phyloP scores from a whole-genome alignment of 2,329 filamentous ascomycete species.

The Clonostachys chloroleuca region DNA sequence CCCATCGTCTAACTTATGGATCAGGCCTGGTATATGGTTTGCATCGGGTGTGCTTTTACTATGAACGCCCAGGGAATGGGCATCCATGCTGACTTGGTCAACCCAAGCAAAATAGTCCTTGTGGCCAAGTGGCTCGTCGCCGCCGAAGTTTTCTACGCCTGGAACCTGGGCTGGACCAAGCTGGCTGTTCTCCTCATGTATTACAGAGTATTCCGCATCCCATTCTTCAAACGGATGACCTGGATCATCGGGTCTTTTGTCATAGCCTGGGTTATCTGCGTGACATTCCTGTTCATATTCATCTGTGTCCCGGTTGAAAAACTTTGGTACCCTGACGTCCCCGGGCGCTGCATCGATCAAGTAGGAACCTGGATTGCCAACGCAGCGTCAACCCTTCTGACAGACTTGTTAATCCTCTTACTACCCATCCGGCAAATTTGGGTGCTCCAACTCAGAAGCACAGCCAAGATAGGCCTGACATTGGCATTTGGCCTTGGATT shows the following conservation, averaged over 20 bases:
- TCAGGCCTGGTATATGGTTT: slow-evolving; percentile 32
- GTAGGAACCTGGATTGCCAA: slow-evolving; percentile 46
- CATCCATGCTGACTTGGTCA: slow-evolving; percentile 33
- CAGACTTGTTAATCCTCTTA: slow-evolving; percentile 37
- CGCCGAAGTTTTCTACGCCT: slow-evolving; percentile 41
- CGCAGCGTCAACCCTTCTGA: slow-evolving; percentile 38
- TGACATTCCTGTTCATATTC: slow-evolving; percentile 45
- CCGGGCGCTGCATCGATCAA: slow-evolving; percentile 42
- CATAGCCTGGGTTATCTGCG: slow-evolving; percentile 39
- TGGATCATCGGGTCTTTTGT: slow-evolving; percentile 34
- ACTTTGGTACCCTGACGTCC: slow-evolving; percentile 37
- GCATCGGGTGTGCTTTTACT: slow-evolving; percentile 41
- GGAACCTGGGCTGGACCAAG: slow-evolving; percentile 44
- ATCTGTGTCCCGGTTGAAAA: slow-evolving; percentile 45
- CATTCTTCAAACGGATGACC: slow-evolving; percentile 33
- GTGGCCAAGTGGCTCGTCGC: slow-evolving; percentile 42
- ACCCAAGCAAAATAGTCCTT: slow-evolving; percentile 26
- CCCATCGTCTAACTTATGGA: neutral
- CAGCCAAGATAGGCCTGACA: slow-evolving; percentile 36
- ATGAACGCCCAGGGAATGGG: slow-evolving; percentile 43
- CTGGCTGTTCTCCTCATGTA: slow-evolving; percentile 46
- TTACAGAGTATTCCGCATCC: slow-evolving; percentile 42
- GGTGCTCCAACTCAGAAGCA: slow-evolving; percentile 31
- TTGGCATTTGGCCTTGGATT: slow-evolving; percentile 37
- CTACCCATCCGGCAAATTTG: slow-evolving; percentile 40